Evolutionary conservation across 1,284 basidiomycete species (phyloP).

Genomic region (Erythrobasidium hasegawianum): DNA sequence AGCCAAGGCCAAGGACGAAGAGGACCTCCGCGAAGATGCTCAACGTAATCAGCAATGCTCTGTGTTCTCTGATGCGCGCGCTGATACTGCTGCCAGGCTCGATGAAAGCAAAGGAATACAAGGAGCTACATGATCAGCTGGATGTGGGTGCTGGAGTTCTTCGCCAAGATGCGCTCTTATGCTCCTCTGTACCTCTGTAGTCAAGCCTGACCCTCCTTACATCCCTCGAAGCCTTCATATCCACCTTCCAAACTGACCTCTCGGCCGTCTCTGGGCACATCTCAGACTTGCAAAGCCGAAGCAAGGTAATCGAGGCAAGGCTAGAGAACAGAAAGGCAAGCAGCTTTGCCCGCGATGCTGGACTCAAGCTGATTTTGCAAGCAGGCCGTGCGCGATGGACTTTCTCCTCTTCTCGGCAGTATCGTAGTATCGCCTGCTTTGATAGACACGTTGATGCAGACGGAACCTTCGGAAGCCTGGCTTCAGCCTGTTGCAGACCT

Average conservation of each 20-base stretch:
- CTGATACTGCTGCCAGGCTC: slow-evolving; percentile 42
- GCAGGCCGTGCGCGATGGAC: slow-evolving; percentile 80
- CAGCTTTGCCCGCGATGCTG: no score
- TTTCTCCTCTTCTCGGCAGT: slow-evolving; percentile 73
- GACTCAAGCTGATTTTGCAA: slow-evolving; percentile 6
- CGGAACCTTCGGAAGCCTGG: slow-evolving; percentile 65
- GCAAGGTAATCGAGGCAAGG: slow-evolving; percentile 80
- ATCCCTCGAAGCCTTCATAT: slow-evolving; percentile 81
- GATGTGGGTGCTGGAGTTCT: slow-evolving; percentile 50
- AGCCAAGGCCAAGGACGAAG: not conserved
- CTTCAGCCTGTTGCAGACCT: slow-evolving; percentile 71
- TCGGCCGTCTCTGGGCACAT: slow-evolving; percentile 92
- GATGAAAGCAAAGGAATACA: slow-evolving; percentile 60
- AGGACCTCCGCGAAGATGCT: slow-evolving; percentile 34
- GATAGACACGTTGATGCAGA: slow-evolving; percentile 75
- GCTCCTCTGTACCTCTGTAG: slow-evolving; percentile 52
- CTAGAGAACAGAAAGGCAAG: slow-evolving; percentile 73
- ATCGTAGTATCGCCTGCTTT: slow-evolving; percentile 78
- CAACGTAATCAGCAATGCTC: slow-evolving; percentile 31
- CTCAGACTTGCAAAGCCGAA: slow-evolving; percentile 81
- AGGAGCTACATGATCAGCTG: slow-evolving; percentile 78
- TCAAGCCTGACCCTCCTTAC: slow-evolving; percentile 72
- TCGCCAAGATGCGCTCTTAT: not conserved
- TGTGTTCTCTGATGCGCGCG: no score
- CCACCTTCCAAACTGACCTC: slow-evolving; percentile 90